A percentile compares a stretch with the other conserved stretches of the same genome.
Evolutionary conservation across 768 basidiomycete genomes (phyloP).

Genomic region (Lentinula lateritia): DNA sequence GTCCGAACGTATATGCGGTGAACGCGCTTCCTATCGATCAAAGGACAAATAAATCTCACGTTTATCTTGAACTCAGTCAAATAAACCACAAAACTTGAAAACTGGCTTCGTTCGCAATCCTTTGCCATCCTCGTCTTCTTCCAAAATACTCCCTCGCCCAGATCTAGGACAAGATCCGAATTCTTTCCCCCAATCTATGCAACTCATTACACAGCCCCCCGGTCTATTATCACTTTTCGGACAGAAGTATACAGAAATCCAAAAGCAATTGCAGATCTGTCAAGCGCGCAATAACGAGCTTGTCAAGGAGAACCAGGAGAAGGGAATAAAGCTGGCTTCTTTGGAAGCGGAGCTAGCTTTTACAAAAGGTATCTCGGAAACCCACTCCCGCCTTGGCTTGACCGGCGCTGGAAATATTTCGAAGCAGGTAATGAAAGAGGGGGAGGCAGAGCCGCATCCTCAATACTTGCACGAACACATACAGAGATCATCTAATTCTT

Average conservation of each 20-base stretch:
- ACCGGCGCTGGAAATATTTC: background rate
- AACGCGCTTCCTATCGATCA: background rate
- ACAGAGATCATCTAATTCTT: background rate
- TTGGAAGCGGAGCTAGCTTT: background rate
- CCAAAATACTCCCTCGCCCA: background rate
- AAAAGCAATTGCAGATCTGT: background rate
- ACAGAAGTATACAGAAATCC: background rate
- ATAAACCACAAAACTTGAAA: background rate
- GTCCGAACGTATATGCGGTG: background rate
- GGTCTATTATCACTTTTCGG: too few species aligned
- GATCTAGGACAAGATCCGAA: background rate
- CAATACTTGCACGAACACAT: background rate
- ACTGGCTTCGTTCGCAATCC: background rate
- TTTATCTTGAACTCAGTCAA: background rate
- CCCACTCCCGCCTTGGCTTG: background rate
- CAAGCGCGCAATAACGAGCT: background rate
- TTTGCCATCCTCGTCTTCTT: background rate
- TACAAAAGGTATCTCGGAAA: background rate
- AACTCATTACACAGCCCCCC: background rate
- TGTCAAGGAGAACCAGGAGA: background rate
- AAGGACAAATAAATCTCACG: background rate
- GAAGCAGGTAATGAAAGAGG: background rate
- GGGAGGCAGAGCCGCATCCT: background rate
- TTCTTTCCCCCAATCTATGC: background rate
- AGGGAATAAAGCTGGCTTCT: background rate